A percentile compares a stretch with the other conserved stretches of the same genome.
These are phyloP conservation scores for Klebsormidium nitens DNA, from an alignment of 139 green algal genomes.

Conservation along the genomic window DNA sequence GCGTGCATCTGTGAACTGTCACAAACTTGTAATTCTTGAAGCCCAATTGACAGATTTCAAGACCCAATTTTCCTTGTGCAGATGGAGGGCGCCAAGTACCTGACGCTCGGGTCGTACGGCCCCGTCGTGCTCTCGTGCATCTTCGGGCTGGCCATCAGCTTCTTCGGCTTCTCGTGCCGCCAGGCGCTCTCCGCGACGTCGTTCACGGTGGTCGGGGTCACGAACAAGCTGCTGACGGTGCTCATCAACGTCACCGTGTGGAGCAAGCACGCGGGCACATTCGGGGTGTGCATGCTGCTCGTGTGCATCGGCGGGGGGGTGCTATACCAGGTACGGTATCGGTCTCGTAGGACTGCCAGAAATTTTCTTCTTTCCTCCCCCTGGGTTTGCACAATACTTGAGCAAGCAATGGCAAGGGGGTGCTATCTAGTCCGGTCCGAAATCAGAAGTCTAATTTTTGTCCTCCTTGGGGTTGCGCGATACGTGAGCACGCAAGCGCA, in stretches of 20 bases:
- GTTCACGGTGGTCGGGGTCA: slow-evolving; percentile 77
- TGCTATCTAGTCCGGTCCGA: too few relatives aligned
- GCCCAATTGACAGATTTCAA: too few relatives aligned
- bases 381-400: too few relatives aligned
- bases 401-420: too few relatives aligned
- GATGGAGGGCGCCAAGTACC: neutral
- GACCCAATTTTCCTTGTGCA: too few relatives aligned
- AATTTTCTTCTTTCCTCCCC: too few relatives aligned
- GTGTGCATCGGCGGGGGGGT: slow-evolving; percentile 43
- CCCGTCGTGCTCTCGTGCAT: slow-evolving; percentile 61
- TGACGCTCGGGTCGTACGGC: slow-evolving; percentile 13
- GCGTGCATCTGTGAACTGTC: too few relatives aligned
- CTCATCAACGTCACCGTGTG: slow-evolving; percentile 66
- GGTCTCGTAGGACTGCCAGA: too few relatives aligned
- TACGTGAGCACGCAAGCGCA: too few relatives aligned
- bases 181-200: slow-evolving; percentile 61
- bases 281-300: slow-evolving; percentile 42
- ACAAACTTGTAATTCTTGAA: too few relatives aligned
- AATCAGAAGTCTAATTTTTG: too few relatives aligned
- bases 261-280: slow-evolving; percentile 57
- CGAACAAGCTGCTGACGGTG: slow-evolving; percentile 75
- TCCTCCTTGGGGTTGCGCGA: too few relatives aligned
- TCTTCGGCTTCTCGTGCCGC: slow-evolving; percentile 63
- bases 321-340: slow-evolving; percentile 41
- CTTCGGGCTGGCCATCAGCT: slow-evolving; percentile 60